Evolutionary conservation across 2,329 filamentous ascomycete species (phyloP).

Genomic region (Fusarium domesticum): DNA sequence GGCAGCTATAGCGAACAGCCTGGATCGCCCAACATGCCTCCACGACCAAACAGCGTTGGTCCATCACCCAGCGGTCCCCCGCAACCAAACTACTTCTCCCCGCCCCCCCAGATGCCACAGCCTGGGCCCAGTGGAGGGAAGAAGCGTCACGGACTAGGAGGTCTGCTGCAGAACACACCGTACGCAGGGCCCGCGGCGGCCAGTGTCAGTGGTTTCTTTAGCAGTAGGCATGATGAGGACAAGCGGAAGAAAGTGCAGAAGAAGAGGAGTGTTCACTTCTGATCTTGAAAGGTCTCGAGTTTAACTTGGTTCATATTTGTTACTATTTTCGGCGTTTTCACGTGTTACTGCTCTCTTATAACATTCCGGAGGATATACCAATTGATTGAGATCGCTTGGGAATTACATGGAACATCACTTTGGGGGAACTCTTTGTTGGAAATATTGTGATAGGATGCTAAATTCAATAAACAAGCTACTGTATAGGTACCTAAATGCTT

Average conservation of each 20-base stretch:
- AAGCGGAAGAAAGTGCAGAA: slow-evolving; percentile 42
- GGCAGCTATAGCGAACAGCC: slow-evolving; percentile 7
- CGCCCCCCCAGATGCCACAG: slow-evolving; percentile 24
- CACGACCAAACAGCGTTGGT: slow-evolving; percentile 49
- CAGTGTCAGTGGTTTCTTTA: slow-evolving; percentile 46
- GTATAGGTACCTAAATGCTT: too few relatives aligned
- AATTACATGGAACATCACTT: background rate
- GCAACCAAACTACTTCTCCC: slow-evolving; percentile 22
- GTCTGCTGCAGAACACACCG: slow-evolving; percentile 30
- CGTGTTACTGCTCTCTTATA: background rate
- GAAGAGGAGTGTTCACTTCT: slow-evolving; percentile 49
- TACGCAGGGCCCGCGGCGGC: slow-evolving; percentile 41
- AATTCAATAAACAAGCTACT: background rate
- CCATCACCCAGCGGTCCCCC: slow-evolving; percentile 31
- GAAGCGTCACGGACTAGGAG: slow-evolving; percentile 30
- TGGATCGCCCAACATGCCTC: slow-evolving; percentile 35
- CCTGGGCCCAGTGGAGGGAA: slow-evolving; percentile 19
- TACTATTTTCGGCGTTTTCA: slow-evolving; percentile 11
- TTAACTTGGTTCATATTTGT: background rate
- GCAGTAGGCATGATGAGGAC: slow-evolving; percentile 36
- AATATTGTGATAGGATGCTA: background rate
- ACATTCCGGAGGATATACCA: background rate
- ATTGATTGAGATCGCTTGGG: background rate
- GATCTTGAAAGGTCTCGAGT: background rate
- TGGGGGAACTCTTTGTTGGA: background rate